Base-by-base conservation (phyloP, 2,329 filamentous ascomycete species). In the Helotiales sp. region DNA sequence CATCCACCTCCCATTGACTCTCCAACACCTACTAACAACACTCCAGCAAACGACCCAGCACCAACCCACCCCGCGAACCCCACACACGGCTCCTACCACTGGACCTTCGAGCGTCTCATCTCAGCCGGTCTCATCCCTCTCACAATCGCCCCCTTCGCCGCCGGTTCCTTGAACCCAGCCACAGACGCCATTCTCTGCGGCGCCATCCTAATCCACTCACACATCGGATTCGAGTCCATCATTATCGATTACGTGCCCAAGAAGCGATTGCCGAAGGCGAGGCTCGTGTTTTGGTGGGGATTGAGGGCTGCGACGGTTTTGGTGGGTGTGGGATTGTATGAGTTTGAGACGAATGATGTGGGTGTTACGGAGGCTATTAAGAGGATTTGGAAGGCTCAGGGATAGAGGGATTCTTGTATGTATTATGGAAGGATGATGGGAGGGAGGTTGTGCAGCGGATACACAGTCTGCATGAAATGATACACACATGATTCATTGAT, bases 321-420 rank as follows among this genome's bases (percentile, higher is more conserved):
- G 52, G 90, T 93, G 62, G 92, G 90, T 51, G 82, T 96, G 65
- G 93, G 93, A 57, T 82, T 98, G 70, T 99, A 99, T 78, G 93
- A 98, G 76, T 98, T 98, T 70, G 95, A 99, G 86, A 99, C 95
- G 30, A 98, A 97, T 72, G 95, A 99, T 67, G 91, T 99, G 52
- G 95, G 95, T 65, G 75, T 99, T 59, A 96, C 92, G 8, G 93
- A 96, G 81, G 88, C 87, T 30, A 81, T 97, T 66, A 91, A 89
- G 82, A 85, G 89, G 72, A 79, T 98, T 62, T 99, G 95, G 95
- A 90, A 82, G 70, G 93, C 95, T 70, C 91, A 78, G 22, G 22
- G 19, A 22, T 9, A 10, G 22, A 34, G 30, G 17, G n/a, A 9
- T 34, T 22, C 24, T 15, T 58, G 51, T 54, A 54, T 58, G 52